Conservation (phyloP, 257 asterid species). For the Catharanthus roseus region DNA sequence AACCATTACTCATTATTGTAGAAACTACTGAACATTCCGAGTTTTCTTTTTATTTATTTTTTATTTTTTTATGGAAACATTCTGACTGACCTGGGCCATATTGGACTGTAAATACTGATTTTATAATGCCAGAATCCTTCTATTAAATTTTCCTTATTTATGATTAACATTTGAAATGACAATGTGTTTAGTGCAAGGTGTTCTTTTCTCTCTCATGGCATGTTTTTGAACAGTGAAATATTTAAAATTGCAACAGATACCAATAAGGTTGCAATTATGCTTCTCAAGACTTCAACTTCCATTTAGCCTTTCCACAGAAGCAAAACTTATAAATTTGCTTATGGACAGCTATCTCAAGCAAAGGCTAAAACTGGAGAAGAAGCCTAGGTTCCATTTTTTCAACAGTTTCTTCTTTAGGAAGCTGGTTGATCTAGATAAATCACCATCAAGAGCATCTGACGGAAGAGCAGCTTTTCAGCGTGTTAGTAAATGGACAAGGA, state of each 20-base stretch:
- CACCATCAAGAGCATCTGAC: constrained; percentile 37
- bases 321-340: constrained; percentile 9
- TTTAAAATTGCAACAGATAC: background rate
- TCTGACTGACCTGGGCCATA: too few species aligned
- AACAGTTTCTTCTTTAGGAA: constrained; percentile 91
- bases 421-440: constrained; percentile 53
- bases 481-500: constrained; percentile 85
- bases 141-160: background rate
- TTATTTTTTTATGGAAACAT: too few species aligned
- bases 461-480: constrained; percentile 59
- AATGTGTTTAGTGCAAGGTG: background rate
- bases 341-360: constrained; percentile 59
- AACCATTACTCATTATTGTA: background rate
- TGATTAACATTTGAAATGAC: constrained; percentile 8
- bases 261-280: background rate
- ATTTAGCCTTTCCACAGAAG: background rate
- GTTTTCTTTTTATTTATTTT: too few species aligned
- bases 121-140: background rate
- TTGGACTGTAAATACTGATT: background rate
- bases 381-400: constrained; percentile 67
- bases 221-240: background rate
- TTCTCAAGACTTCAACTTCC: background rate
- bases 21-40: background rate
- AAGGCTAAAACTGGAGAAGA: constrained; percentile 42
- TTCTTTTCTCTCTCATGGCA: background rate